A percentile compares a stretch with the other conserved stretches of the same genome.
phyloP scores from a whole-genome alignment of 768 basidiomycete species.

The Hortiboletus campestris region DNA sequence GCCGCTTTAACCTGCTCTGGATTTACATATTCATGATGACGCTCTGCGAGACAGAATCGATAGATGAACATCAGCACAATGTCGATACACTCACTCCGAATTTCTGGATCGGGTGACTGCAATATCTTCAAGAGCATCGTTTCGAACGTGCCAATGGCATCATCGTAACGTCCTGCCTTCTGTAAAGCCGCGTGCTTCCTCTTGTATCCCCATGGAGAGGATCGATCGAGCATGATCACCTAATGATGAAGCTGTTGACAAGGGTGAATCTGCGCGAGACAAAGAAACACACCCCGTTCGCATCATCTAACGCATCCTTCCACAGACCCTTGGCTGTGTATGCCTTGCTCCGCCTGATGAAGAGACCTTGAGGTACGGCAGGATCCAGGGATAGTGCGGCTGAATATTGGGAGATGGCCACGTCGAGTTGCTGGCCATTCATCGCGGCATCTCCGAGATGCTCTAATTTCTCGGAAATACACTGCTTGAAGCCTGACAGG shows the following conservation, averaged over 20 bases:
- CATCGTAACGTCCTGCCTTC: background rate
- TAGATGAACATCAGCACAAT: background rate
- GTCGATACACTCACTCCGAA: background rate
- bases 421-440: background rate
- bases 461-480: background rate
- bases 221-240: background rate
- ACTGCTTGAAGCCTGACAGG: background rate
- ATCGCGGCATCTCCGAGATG: background rate
- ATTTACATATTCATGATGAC: background rate
- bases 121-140: conserved; percentile 1
- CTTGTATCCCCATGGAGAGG: background rate
- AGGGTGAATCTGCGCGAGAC: background rate
- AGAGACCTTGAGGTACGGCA: background rate
- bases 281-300: background rate
- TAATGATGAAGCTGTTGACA: background rate
- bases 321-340: background rate
- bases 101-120: background rate
- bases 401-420: background rate
- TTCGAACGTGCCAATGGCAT: background rate
- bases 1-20: background rate
- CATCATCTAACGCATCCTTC: background rate
- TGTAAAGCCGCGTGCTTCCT: background rate
- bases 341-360: background rate
- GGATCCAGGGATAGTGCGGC: background rate
- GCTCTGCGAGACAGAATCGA: background rate